A percentile compares a stretch with the other conserved stretches of the same genome.
phyloP scores from a whole-genome alignment of 345 rosid genomes.

The Eucalyptus polybractea region DNA sequence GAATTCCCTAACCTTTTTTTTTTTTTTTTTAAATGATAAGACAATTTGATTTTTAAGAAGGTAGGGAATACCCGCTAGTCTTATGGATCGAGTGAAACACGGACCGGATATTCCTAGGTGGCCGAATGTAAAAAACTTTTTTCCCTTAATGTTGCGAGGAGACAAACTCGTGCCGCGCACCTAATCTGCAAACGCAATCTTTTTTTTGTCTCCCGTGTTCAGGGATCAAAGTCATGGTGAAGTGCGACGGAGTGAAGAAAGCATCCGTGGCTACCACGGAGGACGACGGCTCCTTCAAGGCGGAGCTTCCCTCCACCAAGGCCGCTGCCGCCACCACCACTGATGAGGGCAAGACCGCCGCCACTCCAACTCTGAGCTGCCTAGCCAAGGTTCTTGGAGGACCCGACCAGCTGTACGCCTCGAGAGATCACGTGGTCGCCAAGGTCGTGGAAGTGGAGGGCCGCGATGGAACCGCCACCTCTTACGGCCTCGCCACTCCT shows the following conservation, averaged over 20 bases:
- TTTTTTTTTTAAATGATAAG: background rate
- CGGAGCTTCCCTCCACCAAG: slow-evolving; percentile 29
- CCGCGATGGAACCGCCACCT: background rate
- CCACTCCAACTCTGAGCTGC: slow-evolving; percentile 17
- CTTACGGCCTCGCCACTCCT: slow-evolving; percentile 44
- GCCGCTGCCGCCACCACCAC: background rate
- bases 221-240: slow-evolving; percentile 55
- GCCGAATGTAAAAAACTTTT: background rate
- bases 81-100: background rate
- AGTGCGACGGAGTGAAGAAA: slow-evolving; percentile 38
- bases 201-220: background rate
- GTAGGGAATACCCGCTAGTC: background rate
- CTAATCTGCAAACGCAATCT: background rate
- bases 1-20: background rate
- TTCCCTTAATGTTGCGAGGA: background rate
- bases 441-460: slow-evolving; percentile 18
- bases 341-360: background rate
- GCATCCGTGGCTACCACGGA: slow-evolving; percentile 21
- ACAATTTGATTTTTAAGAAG: background rate
- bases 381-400: slow-evolving; percentile 55
- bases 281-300: slow-evolving; percentile 42
- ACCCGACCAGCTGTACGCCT: slow-evolving; percentile 37
- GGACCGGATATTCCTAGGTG: background rate
- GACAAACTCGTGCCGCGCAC: background rate
- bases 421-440: slow-evolving; percentile 25